Evolutionary conservation across 306 rosid genomes (phyloP), one percentile per base, ranked within the genome.

Genomic region (Vicia sativa): DNA sequence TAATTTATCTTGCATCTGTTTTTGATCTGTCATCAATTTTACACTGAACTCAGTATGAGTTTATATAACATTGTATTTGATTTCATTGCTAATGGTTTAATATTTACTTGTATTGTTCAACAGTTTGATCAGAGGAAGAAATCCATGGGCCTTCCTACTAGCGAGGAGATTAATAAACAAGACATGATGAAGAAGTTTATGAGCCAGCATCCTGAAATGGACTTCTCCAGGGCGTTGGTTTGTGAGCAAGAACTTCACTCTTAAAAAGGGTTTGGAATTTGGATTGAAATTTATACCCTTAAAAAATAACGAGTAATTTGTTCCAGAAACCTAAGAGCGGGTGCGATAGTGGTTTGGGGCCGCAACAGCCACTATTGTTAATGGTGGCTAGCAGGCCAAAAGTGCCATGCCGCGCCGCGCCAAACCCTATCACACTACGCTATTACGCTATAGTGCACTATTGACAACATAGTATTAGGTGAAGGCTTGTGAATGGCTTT

Each of bases 121-220:
- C 87, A 91, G 97, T 91, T 91, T 63, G 97, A 91, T 73, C 97
- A 91, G 86, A 85, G 97, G 69, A 96, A 91, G 79, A 89, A 91
- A 72, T 67, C 86, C 28, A 87, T 87, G 96, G 97, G 97, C n/a
- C 96, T 78, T 18, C 97, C 97, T 25, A 85, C 89, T 29, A 88
- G 96, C 60, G 93, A 89, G 15, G 96, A 89, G 73, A 77, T 88
- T 75, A 87, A 83, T 78, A 89, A 91, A 71, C 87, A 91, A 75
- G 96, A 91, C 37, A 10, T 91, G 5, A 11, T 91, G 74, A 91
- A 91, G 91, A 91, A 91, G 69, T 87, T 91, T 55, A 91, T 91
- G 97, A 26, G 88, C 9, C 87, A 92, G 97, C 97, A 89, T 85
- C 97, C 97, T 21, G 96, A 92, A 83, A 84, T 92, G 96, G 96